These are phyloP conservation scores for Syncephalastrum racemosum DNA, from an alignment of 371 early-diverging fungal genomes.

Conservation along the genomic window DNA sequence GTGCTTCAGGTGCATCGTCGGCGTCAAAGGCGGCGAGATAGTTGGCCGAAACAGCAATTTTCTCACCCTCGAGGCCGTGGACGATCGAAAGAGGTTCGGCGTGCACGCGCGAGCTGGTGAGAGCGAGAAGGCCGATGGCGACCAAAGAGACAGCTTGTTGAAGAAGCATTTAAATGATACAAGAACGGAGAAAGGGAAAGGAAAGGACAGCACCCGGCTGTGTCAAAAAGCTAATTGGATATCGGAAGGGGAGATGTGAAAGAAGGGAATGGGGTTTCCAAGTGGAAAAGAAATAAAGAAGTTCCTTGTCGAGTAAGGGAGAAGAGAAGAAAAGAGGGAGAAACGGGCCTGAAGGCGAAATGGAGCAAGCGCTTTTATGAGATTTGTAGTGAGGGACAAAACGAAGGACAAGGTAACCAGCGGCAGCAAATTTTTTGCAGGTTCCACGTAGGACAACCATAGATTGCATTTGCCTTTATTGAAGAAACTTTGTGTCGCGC, in stretches of 20 bases:
- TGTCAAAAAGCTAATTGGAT: constrained; percentile 10
- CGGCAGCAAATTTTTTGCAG: constrained; percentile 2
- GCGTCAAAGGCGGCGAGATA: constrained; percentile 23
- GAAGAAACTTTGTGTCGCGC: constrained; percentile 19
- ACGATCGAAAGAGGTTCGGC: constrained; percentile 14
- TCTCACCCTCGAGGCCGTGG: constrained; percentile 14
- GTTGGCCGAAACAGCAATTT: constrained; percentile 19
- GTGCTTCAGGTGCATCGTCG: constrained; percentile 17
- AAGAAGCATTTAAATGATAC: constrained; percentile 19
- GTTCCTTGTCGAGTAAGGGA: constrained; percentile 13
- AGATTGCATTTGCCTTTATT: constrained; percentile 28
- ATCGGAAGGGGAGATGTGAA: constrained; percentile 10
- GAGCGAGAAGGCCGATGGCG: constrained; percentile 23
- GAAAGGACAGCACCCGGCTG: constrained; percentile 18
- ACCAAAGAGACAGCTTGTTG: constrained; percentile 23
- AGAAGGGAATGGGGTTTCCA: constrained; percentile 24
- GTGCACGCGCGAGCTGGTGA: constrained; percentile 14
- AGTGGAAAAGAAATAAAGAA: constrained; percentile 11
- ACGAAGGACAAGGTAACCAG: constrained; percentile 1
- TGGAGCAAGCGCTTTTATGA: too few species aligned
- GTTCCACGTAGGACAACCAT: constrained; percentile 24
- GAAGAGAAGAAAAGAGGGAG: constrained; percentile 2
- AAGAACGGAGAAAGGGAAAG: constrained; percentile 9
- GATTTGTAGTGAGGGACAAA: neutral
- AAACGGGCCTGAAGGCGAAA: constrained; percentile 6